These are phyloP conservation scores for Pseudocercospora musae DNA, from an alignment of 2,329 filamentous ascomycete genomes.

Conservation along the genomic window DNA sequence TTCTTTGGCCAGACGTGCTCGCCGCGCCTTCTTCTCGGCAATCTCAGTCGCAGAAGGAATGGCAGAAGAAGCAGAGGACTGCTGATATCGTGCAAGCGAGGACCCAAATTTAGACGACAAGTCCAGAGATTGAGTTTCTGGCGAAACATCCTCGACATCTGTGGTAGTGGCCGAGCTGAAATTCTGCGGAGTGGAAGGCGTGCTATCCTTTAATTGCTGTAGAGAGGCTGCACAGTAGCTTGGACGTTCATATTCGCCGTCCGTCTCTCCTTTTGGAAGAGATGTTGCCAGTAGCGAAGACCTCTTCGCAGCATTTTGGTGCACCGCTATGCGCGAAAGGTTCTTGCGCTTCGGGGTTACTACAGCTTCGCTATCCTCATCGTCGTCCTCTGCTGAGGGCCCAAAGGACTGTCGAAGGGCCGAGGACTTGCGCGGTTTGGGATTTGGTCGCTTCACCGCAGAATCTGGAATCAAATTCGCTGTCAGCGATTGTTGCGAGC, in stretches of 20 bases:
- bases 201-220: slow-evolving; percentile 79
- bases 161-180: slow-evolving; percentile 36
- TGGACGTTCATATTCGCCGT: slow-evolving; percentile 65
- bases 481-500: slow-evolving; percentile 40
- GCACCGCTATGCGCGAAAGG: slow-evolving; percentile 61
- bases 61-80: slow-evolving; percentile 35
- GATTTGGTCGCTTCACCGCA: slow-evolving; percentile 52
- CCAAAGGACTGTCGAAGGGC: slow-evolving; percentile 76
- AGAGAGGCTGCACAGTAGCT: slow-evolving; percentile 85
- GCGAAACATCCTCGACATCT: slow-evolving; percentile 46
- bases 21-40: slow-evolving; percentile 81
- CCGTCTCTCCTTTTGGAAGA: slow-evolving; percentile 50
- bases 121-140: slow-evolving; percentile 43
- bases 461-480: slow-evolving; percentile 39
- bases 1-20: slow-evolving; percentile 74
- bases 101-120: slow-evolving; percentile 57
- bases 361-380: slow-evolving; percentile 51
- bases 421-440: slow-evolving; percentile 67
- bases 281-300: slow-evolving; percentile 45
- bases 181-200: slow-evolving; percentile 74
- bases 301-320: slow-evolving; percentile 62
- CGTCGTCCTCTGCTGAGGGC: slow-evolving; percentile 53
- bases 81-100: slow-evolving; percentile 35
- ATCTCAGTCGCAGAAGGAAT: slow-evolving; percentile 86
- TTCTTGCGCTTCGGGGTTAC: slow-evolving; percentile 62